A percentile compares a stretch with the other conserved stretches of the same genome.
Conservation (phyloP, 345 rosid genomes). For the Mercurialis annua region DNA sequence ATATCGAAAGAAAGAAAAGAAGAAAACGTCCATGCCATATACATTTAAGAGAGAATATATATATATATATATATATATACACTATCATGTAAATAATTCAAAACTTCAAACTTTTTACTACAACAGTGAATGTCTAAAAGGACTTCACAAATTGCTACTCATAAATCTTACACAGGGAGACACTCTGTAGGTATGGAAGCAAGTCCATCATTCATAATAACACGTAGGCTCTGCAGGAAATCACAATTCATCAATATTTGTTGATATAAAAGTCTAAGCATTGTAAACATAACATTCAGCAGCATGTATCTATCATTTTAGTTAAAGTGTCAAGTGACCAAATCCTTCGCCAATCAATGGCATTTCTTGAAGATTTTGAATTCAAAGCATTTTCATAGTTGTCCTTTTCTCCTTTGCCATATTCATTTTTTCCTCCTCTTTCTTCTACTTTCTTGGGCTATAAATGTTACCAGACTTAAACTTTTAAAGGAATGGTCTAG, state of each 20-base stretch:
- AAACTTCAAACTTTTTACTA: too few relatives aligned
- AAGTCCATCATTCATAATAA: conserved; percentile 89
- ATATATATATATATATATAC: too few relatives aligned
- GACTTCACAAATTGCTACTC: neutral
- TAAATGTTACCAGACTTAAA: neutral
- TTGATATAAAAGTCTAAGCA: conserved; percentile 14
- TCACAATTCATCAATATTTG: conserved; percentile 24
- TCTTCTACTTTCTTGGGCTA: neutral
- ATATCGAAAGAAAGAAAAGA: neutral
- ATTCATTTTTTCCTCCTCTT: too few relatives aligned
- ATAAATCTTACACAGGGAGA: conserved; percentile 68
- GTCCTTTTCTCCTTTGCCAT: too few relatives aligned
- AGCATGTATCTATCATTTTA: neutral
- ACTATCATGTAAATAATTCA: too few relatives aligned
- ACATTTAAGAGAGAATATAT: too few relatives aligned
- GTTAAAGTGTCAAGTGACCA: neutral
- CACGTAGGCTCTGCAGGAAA: conserved; percentile 71
- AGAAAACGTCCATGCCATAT: too few relatives aligned
- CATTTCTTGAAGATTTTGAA: too few relatives aligned
- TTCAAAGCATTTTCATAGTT: too few relatives aligned
- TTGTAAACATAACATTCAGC: neutral
- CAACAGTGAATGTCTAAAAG: too few relatives aligned
- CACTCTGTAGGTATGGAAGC: conserved; percentile 76
- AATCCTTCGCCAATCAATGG: neutral
- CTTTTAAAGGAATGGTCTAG: neutral